These are phyloP conservation scores for Dendryphion nanum DNA, from an alignment of 2,329 filamentous ascomycete species.

Conservation along the genomic window DNA sequence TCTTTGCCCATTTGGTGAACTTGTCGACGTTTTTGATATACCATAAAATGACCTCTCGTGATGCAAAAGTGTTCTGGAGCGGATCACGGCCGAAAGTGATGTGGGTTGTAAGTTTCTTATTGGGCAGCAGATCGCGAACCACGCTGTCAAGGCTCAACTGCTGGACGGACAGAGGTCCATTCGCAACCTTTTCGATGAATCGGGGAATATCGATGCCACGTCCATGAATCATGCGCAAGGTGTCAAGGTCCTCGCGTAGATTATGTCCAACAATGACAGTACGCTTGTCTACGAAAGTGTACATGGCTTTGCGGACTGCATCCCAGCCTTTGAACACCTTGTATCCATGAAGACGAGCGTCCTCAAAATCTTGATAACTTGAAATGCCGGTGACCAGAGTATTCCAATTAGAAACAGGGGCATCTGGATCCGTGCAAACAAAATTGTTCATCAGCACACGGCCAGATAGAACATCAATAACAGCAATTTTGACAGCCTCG, in stretches of 20 bases:
- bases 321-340: constrained; percentile 34
- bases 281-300: constrained; percentile 28
- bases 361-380: constrained; percentile 23
- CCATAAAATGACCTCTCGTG: constrained; percentile 50
- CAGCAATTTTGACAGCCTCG: constrained; percentile 34
- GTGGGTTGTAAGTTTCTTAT: constrained; percentile 12
- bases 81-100: constrained; percentile 44
- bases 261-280: constrained; percentile 37
- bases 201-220: constrained; percentile 32
- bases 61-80: constrained; percentile 51
- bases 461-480: constrained; percentile 29
- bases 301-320: constrained; percentile 28
- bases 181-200: constrained; percentile 32
- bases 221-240: constrained; percentile 35
- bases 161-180: constrained; percentile 27
- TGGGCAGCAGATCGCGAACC: constrained; percentile 19
- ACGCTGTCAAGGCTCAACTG: constrained; percentile 32
- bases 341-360: constrained; percentile 24
- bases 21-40: constrained; percentile 41
- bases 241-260: constrained; percentile 31
- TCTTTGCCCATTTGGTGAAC: constrained; percentile 37
- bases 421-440: constrained; percentile 24
- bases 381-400: constrained; percentile 22
- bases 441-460: constrained; percentile 32
- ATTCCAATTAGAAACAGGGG: constrained; percentile 24